A percentile compares a stretch with the other conserved stretches of the same genome.
Conservation (phyloP, 768 basidiomycete species). For the Hebeloma cylindrosporum region DNA sequence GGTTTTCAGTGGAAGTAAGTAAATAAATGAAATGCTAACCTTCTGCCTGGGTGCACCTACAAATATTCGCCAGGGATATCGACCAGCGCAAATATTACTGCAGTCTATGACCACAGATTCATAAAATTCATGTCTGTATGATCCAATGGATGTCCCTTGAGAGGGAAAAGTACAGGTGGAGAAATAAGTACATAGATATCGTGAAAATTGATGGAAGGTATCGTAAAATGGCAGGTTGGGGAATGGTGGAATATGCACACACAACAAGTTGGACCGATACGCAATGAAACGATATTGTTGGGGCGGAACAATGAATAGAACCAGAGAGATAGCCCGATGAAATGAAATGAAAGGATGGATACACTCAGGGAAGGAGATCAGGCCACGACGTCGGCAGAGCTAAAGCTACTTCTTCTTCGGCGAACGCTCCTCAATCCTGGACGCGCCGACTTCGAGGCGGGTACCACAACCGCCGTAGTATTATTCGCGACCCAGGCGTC, state of each 20-base stretch:
- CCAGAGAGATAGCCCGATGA: constrained; percentile 7
- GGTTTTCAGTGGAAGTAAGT: no score
- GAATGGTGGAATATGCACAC: constrained; percentile 29
- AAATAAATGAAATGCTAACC: no score
- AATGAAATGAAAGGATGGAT: constrained; percentile 5
- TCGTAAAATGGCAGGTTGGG: constrained; percentile 33
- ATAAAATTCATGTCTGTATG: no score
- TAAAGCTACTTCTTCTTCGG: constrained; percentile 83
- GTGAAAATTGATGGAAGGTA: constrained; percentile 19
- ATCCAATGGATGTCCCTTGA: no score
- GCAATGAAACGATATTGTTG: constrained; percentile 10
- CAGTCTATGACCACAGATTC: no score
- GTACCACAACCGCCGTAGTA: constrained; percentile 65
- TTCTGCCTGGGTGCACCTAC: no score
- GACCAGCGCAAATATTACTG: no score
- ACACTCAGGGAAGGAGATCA: constrained; percentile 30
- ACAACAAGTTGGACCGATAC: constrained; percentile 12
- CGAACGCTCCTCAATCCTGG: constrained; percentile 74
- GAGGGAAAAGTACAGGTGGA: no score
- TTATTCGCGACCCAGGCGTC: constrained; percentile 81
- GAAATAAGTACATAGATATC: constrained; percentile 17
- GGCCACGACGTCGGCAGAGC: constrained; percentile 81
- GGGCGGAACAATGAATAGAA: constrained; percentile 16
- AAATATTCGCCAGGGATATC: no score
- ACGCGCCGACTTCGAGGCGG: constrained; percentile 69